Evolutionary conservation across 2,329 filamentous ascomycete species (phyloP), one percentile per base, ranked within the genome.

Genomic region (Thielaviopsis ethacetica): DNA sequence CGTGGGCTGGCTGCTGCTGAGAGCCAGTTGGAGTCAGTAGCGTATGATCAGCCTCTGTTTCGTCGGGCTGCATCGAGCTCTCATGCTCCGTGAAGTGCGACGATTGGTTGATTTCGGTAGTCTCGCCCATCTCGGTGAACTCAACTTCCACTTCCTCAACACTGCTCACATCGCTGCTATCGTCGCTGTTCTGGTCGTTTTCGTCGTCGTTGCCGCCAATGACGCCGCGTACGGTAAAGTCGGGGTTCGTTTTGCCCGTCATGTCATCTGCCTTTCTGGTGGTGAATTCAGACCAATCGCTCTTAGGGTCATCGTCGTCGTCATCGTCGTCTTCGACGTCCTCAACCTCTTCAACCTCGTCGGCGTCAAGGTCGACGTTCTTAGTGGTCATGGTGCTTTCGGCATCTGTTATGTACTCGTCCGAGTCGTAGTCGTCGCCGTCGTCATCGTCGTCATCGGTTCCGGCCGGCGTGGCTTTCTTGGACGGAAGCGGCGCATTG

Each of bases 211-310:
- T 69, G 9, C 68, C 67, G 0, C 66, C 63, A 34, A 69, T 64
- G 34, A 57, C 56, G 17, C 61, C 67, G 2, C 65, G 66, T 49
- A 69, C 66, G 22, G 68, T 69, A 15, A 76, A 54, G 21, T 75
- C 71, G 0, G 85, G 83, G 26, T 88, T 58, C 24, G 54, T 59
- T 47, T 59, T 61, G 26, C 57, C 27, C 19, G 60, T 61, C 13
- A 61, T 38, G 44, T 61, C 75, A 67, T 91, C 83, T 27, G 7
- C 17, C 66, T 84, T 88, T 65, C 77, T 83, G 22, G 83, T 79
- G 1, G 85, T 86, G 67, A 93, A 95, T 52, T 94, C 89, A 0
- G 90, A 94, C 90, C 90, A 96, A 67, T 87, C 88, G 67, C 81
- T 85, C 66, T 79, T 83, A 19, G 72, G 79, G 64, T 84, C 80